These are phyloP conservation scores for Penicillium olsonii DNA, from an alignment of 2,329 filamentous ascomycete genomes.

Conservation along the genomic window DNA sequence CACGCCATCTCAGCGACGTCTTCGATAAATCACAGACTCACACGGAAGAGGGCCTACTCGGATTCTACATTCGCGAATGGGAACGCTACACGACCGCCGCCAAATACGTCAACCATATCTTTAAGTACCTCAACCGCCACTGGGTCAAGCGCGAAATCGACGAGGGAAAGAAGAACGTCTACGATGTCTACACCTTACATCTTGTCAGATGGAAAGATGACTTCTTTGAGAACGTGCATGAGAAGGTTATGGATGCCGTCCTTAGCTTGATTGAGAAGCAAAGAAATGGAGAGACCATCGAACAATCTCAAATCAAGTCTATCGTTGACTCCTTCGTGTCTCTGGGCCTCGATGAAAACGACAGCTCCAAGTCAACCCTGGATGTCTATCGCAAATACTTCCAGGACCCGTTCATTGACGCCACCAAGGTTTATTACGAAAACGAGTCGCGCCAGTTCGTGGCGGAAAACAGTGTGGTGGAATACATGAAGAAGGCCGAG, in stretches of 20 bases:
- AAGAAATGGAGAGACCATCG: conserved; percentile 94
- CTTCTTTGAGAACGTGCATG: conserved; percentile 79
- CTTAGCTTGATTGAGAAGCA: conserved; percentile 96
- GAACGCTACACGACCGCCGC: conserved; percentile 91
- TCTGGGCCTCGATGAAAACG: conserved; percentile 87
- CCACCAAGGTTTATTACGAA: conserved; percentile 83
- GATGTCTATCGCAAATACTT: conserved; percentile 94
- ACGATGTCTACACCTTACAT: conserved; percentile 96
- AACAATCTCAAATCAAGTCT: conserved; percentile 94
- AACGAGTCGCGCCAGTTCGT: conserved; percentile 93
- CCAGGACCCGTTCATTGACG: conserved; percentile 84
- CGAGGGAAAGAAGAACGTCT: conserved; percentile 96
- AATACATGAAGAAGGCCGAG: conserved; percentile 99
- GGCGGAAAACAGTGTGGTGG: conserved; percentile 93
- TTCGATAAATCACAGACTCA: conserved; percentile 74
- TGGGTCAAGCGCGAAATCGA: conserved; percentile 99
- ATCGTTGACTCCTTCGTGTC: conserved; percentile 97
- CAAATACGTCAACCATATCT: conserved; percentile 96
- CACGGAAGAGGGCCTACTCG: conserved; percentile 83
- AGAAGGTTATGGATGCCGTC: conserved; percentile 92
- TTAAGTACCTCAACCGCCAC: conserved; percentile 93
- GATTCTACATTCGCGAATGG: conserved; percentile 97
- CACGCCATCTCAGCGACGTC: conserved; percentile 71
- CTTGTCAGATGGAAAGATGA: conserved; percentile 93
- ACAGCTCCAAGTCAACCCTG: conserved; percentile 89